Evolutionary conservation across 164 flowering plant species (phyloP).

Genomic region (Brasenia schreberi): DNA sequence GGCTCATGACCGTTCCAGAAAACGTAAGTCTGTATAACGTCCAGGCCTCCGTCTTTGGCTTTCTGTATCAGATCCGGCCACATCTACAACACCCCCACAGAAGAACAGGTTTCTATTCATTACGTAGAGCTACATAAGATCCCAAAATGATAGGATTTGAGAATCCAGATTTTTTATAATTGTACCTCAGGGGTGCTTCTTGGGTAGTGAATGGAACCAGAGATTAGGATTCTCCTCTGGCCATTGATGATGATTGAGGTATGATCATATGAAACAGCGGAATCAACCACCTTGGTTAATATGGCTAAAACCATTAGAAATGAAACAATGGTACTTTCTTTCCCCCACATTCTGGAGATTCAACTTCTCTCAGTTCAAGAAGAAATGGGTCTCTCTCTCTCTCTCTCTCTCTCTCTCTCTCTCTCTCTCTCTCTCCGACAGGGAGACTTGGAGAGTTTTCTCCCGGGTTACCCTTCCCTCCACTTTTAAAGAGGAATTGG

Average conservation of each 20-base stretch:
- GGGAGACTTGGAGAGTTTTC: not conserved
- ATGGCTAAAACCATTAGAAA: not conserved
- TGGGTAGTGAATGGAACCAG: constrained; percentile 10
- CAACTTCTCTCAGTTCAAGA: not conserved
- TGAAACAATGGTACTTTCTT: not conserved
- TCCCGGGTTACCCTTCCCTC: not conserved
- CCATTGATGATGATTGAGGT: constrained; percentile 6
- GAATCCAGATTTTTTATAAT: not conserved
- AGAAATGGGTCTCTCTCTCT: not conserved
- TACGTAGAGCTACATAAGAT: not conserved
- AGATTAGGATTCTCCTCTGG: constrained; percentile 2
- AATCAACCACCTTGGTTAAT: not conserved
- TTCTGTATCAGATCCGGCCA: constrained; percentile 97
- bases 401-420: not conserved
- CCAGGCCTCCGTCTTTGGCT: constrained; percentile 92
- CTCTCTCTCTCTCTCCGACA: not conserved
- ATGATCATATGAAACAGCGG: constrained; percentile 3
- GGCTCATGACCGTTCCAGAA: constrained; percentile 99
- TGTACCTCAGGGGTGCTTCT: constrained; percentile 8
- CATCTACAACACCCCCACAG: constrained; percentile 44
- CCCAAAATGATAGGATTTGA: not conserved
- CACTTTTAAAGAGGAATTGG: not conserved
- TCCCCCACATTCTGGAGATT: not conserved
- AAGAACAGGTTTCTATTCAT: not conserved
- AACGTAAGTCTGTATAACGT: constrained; percentile 92